Evolutionary conservation across 306 rosid species (phyloP), one percentile per base, ranked within the genome.

Genomic region (Citrullus mucosospermus): DNA sequence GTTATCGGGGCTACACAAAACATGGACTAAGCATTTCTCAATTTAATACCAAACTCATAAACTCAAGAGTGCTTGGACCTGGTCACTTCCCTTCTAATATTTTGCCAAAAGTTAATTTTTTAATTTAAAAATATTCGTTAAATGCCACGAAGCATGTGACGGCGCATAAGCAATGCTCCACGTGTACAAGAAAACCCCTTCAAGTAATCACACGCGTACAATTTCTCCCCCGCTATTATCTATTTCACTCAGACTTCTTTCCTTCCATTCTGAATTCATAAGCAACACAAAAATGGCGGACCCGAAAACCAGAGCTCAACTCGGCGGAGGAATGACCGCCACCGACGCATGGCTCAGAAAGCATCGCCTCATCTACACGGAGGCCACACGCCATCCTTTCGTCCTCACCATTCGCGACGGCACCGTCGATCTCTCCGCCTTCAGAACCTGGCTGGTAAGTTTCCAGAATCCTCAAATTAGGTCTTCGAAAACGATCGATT

Each of bases 371-470:
- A 57, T 83, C 68, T 87, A 84, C 86, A 38, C 48, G 4, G 94
- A 77, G 9, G 93, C 97, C 50, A 92, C 95, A 15, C 84, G 87
- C 54, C 98, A 90, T 84, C 96, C 93, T 62, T n/a, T 94, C n/a
- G 76, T 92, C 79, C 86, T 83, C 57, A 72, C 82, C 85, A 89
- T 94, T 70, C 87, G 88, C 46, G 88, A 94, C 46, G 97, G 89
- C 44, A 76, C 93, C 78, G 77, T 92, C 68, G 79, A 86, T 75
- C 65, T 84, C 75, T 66, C 85, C 80, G 89, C 89, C 89, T 95
- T 89, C 88, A 92, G 80, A 76, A 83, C 81, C 73, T 92, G 97
- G 97, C 90, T 92, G 78, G 98, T 92, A 76, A 16, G 12, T 65
- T 36, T 0, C 12, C 30, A n/a, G 2, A 67, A 11, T 15, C 1